These are phyloP conservation scores for Ophiocordyceps polyrhachis-furcata DNA, from an alignment of 2,329 filamentous ascomycete species.

Conservation along the genomic window DNA sequence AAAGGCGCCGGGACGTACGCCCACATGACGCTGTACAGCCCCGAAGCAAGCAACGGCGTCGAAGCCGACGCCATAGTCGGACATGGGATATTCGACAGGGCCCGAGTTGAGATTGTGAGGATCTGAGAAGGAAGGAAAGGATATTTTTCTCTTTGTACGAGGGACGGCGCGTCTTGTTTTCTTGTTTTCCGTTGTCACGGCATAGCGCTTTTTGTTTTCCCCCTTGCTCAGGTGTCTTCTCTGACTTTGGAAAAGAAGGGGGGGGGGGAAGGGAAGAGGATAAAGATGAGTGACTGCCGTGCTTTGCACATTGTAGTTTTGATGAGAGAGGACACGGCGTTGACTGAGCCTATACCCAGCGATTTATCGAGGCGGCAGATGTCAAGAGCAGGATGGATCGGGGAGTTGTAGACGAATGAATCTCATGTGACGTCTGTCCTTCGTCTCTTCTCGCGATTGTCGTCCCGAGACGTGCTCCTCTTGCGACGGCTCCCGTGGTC, in stretches of 20 bases:
- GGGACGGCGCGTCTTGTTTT: not conserved
- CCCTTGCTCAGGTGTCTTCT: not conserved
- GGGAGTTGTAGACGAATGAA: not conserved
- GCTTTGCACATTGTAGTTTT: no score
- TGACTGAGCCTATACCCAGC: no score
- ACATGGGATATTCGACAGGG: slow-evolving; percentile 65
- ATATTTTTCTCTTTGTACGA: not conserved
- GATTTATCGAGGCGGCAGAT: no score
- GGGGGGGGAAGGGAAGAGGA: not conserved
- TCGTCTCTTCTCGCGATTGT: slow-evolving; percentile 41
- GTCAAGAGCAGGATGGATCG: not conserved
- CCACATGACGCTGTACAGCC: slow-evolving; percentile 55
- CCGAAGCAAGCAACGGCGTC: slow-evolving; percentile 35
- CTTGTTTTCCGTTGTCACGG: not conserved
- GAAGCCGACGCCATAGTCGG: slow-evolving; percentile 36
- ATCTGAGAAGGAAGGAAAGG: slow-evolving; percentile 28
- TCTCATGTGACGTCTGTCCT: slow-evolving; percentile 25
- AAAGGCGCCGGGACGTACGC: slow-evolving; percentile 74
- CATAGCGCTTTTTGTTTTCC: not conserved
- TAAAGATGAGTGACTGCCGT: not conserved
- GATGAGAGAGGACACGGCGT: no score
- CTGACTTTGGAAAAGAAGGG: no score
- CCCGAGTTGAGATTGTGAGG: slow-evolving; percentile 70
- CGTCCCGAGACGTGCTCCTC: slow-evolving; percentile 35
- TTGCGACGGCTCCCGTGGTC: slow-evolving; percentile 32